These are phyloP conservation scores for Arthroderma sp. DNA, from an alignment of 2,329 filamentous ascomycete species.

Conservation along the genomic window DNA sequence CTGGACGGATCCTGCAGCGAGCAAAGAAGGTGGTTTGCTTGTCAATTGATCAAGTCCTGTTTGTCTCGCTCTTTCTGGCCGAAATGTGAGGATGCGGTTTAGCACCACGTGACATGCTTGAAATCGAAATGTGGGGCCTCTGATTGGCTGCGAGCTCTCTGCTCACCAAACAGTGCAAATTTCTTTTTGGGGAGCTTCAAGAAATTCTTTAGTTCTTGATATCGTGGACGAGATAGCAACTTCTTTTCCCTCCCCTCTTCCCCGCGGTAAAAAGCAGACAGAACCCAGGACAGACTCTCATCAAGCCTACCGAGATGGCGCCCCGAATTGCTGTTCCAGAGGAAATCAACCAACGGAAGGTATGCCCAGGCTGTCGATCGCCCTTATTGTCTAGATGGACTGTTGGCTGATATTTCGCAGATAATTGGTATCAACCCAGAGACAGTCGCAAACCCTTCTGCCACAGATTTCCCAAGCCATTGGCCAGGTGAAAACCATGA, in stretches of 20 bases:
- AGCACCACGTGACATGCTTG: neutral
- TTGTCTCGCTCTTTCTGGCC: neutral
- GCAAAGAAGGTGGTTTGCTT: constrained; percentile 1
- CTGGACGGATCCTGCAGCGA: constrained; percentile 1
- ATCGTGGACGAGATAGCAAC: neutral
- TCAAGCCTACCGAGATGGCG: constrained; percentile 24
- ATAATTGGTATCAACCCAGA: constrained; percentile 79
- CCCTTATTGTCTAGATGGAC: constrained; percentile 13
- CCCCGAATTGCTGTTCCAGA: constrained; percentile 32
- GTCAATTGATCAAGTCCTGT: neutral
- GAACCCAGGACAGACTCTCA: too few species aligned
- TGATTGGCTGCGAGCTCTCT: constrained; percentile 4
- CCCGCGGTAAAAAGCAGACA: too few species aligned
- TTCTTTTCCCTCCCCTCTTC: too few species aligned
- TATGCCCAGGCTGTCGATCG: constrained; percentile 14
- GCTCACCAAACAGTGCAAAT: constrained; percentile 17
- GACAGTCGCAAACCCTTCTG: constrained; percentile 77
- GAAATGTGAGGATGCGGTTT: neutral
- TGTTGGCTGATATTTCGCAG: constrained; percentile 34
- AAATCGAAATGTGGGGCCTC: constrained; percentile 1
- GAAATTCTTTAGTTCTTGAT: neutral
- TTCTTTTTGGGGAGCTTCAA: constrained; percentile 5
- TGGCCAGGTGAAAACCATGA: constrained; percentile 76
- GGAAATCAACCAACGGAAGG: constrained; percentile 35
- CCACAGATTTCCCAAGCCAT: constrained; percentile 84